Base-by-base conservation (phyloP, 768 basidiomycete genomes). In the Xerocomus potaroensis region DNA sequence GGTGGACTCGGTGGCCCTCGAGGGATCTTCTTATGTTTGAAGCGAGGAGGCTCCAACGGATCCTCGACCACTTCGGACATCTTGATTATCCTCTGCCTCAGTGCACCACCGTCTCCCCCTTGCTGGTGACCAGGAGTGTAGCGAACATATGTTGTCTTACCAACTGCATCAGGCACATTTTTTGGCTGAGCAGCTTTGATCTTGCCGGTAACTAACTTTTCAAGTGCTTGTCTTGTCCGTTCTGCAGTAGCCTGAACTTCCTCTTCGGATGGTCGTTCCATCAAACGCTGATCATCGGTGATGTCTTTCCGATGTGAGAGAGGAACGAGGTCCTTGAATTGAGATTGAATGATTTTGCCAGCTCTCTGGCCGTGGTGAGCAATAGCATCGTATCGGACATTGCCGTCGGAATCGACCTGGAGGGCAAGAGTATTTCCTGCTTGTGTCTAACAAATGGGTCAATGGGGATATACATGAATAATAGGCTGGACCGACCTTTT, bases 11-110 rank as follows among this genome's bases (percentile, higher is more conserved):
- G 93, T 11, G 94, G 94, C 4, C 94, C 96, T 60, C 92, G 75
- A 9, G 96, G 96, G 51, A 99, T 96, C 72, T 99, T 99, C 75
- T 97, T 97, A 66, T 95, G 91, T 65, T 98, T 99, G 73, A 98
- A 98, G 37, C 91, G 76, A 16, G 96, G 91, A 8, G 96, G 96
- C 63, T 98, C 96, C 53, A 99, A 66, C 1, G 96, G 96, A 65
- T 99, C 96, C 69, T 99, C 96, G 5, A 93, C 91, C 10, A 98
- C 88, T 55, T 95, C 92, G 9, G 92, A 83, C 94, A 99, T 97
- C 68, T 99, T 99, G 69, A 99, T 98, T 58, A 99, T 97, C 46
- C 95, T 74, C 66, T 99, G 96, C 65, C 94, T 88, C 59, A 92
- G 64, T 16, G 50, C 53, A 5, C 80, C 86, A 8, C 63, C 68